A percentile compares a stretch with the other conserved stretches of the same genome.
Conservation (phyloP, 768 basidiomycete species). For the Amanita polypyramis region DNA sequence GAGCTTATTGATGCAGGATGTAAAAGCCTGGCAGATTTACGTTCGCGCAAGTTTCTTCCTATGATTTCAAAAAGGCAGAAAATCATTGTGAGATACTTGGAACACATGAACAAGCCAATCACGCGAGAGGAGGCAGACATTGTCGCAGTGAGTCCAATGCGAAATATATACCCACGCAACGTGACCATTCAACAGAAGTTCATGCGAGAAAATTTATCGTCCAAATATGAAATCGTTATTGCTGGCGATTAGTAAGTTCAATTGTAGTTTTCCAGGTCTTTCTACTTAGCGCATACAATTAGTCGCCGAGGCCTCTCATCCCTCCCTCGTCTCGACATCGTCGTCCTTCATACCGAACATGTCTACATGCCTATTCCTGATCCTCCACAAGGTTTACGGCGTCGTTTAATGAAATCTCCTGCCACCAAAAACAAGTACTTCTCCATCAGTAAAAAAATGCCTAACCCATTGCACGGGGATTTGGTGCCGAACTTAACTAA, state of each 20-base stretch:
- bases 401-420: slow-evolving; percentile 7
- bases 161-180: background rate
- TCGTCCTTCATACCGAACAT: slow-evolving; percentile 35
- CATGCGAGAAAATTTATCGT: slow-evolving; percentile 32
- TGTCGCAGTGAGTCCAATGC: slow-evolving; percentile 28
- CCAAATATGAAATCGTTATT: slow-evolving; percentile 38
- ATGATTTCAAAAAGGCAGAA: slow-evolving; percentile 28
- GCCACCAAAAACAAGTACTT: slow-evolving; percentile 7
- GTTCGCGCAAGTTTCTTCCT: slow-evolving; percentile 23
- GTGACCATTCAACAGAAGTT: slow-evolving; percentile 29
- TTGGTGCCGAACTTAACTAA: slow-evolving; percentile 20
- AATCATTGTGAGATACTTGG: slow-evolving; percentile 28
- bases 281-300: background rate
- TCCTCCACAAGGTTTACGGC: slow-evolving; percentile 11
- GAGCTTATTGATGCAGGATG: slow-evolving; percentile 44
- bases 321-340: slow-evolving; percentile 28
- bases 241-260: slow-evolving; percentile 46
- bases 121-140: slow-evolving; percentile 31
- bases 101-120: slow-evolving; percentile 25
- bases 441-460: slow-evolving; percentile 5
- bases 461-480: slow-evolving; percentile 1
- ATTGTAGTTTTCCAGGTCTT: background rate
- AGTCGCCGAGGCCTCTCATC: slow-evolving; percentile 38
- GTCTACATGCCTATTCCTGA: slow-evolving; percentile 28
- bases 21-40: slow-evolving; percentile 29